Percentiles rank a stretch among this genome's conserved stretches.
These are phyloP conservation scores for Aureobasidium leucospermi DNA, from an alignment of 2,329 filamentous ascomycete species.

Conservation along the genomic window DNA sequence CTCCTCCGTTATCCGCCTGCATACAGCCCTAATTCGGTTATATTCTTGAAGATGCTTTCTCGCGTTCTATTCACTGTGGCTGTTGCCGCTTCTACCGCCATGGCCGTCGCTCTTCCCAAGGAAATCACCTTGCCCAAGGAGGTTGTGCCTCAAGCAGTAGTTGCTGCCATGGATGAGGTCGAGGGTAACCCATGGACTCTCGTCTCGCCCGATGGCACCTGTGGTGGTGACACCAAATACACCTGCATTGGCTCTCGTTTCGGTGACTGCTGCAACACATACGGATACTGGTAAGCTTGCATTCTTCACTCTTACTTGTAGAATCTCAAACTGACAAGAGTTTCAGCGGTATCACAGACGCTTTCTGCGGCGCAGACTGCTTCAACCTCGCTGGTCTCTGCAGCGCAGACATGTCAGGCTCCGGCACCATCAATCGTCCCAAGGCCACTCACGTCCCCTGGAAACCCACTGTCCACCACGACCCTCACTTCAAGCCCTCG, in stretches of 20 bases:
- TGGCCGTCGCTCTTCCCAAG: constrained; percentile 7
- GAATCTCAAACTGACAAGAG: neutral
- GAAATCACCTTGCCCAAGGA: neutral
- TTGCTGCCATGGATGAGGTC: neutral
- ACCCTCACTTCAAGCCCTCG: constrained; percentile 12
- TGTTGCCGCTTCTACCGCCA: constrained; percentile 4
- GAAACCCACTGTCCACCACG: constrained; percentile 8
- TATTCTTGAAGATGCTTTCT: neutral
- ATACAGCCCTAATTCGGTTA: neutral
- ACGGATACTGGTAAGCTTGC: constrained; percentile 8
- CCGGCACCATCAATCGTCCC: neutral
- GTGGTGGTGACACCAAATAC: constrained; percentile 9
- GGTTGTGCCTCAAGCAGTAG: constrained; percentile 4
- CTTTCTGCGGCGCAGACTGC: constrained; percentile 12
- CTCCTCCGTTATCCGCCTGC: neutral
- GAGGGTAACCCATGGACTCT: neutral
- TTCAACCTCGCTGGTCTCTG: constrained; percentile 6
- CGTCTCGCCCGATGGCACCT: constrained; percentile 7
- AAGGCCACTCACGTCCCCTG: constrained; percentile 6
- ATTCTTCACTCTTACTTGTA: neutral
- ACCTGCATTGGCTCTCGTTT: constrained; percentile 9
- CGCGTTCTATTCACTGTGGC: constrained; percentile 5
- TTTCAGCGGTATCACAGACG: constrained; percentile 6
- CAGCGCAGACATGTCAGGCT: neutral
- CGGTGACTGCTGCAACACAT: constrained; percentile 12